These are phyloP conservation scores for Xerocomellus dryophilus DNA, from an alignment of 768 basidiomycete species.

Conservation along the genomic window DNA sequence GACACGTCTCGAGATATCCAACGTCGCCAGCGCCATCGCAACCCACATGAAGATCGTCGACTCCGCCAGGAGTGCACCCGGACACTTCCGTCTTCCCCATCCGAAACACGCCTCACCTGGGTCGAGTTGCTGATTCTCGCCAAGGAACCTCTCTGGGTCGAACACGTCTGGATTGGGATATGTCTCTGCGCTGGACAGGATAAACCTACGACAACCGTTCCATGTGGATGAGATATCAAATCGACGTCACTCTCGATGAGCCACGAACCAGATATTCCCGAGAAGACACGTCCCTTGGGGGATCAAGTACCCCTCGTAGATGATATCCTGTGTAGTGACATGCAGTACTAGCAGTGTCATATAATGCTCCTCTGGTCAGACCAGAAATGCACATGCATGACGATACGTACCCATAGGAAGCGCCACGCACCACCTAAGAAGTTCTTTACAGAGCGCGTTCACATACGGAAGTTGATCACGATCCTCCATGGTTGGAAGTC, in stretches of 20 bases:
- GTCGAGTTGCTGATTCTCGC: neutral
- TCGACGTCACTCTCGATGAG: too few species aligned
- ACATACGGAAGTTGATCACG: constrained; percentile 16
- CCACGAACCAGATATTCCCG: constrained; percentile 10
- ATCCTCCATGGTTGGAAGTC: constrained; percentile 14
- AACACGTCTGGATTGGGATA: constrained; percentile 3
- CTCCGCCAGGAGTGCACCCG: neutral
- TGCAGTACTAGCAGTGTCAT: neutral
- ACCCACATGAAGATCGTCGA: too few species aligned
- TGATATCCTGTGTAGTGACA: constrained; percentile 11
- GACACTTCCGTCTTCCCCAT: constrained; percentile 7
- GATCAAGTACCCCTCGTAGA: constrained; percentile 22
- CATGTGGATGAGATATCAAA: neutral
- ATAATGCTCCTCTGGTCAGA: neutral
- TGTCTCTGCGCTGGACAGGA: neutral
- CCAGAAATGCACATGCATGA: neutral
- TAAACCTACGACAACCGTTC: neutral
- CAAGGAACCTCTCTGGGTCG: constrained; percentile 7
- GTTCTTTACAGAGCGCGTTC: constrained; percentile 15
- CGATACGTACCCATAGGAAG: neutral
- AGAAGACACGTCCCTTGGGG: constrained; percentile 13
- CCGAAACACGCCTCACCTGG: constrained; percentile 10
- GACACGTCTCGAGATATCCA: constrained; percentile 4
- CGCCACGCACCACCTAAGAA: constrained; percentile 4
- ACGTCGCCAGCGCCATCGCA: constrained; percentile 7